Percentiles rank a stretch among this genome's conserved stretches.
These are phyloP conservation scores for Linum usitatissimum DNA, from an alignment of 345 rosid species.

Conservation along the genomic window DNA sequence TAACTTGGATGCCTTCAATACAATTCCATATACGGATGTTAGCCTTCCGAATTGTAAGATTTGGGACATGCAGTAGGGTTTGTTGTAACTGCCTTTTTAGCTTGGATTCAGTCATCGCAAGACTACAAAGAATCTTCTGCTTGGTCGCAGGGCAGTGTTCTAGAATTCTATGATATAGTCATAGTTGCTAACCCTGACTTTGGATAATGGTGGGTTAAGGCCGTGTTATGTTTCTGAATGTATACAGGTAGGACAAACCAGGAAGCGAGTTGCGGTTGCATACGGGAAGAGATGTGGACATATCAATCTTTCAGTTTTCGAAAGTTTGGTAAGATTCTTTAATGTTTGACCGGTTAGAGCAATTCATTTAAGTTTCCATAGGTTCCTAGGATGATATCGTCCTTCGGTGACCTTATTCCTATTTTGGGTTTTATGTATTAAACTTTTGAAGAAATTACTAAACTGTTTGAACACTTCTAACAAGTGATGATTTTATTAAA, in stretches of 20 bases:
- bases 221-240: constrained; percentile 8
- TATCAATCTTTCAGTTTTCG: constrained; percentile 62
- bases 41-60: not conserved
- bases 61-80: too few species aligned
- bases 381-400: not conserved
- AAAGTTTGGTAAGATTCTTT: constrained; percentile 49
- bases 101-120: too few species aligned
- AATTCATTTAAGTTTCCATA: not conserved
- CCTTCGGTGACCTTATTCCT: not conserved
- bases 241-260: constrained; percentile 74
- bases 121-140: too few species aligned
- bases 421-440: too few species aligned
- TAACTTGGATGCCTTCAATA: not conserved
- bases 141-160: not conserved
- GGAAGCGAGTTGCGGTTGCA: constrained; percentile 64
- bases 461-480: too few species aligned
- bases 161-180: not conserved
- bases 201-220: not conserved
- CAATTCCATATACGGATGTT: not conserved
- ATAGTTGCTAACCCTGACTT: not conserved
- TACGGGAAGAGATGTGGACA: constrained; percentile 79
- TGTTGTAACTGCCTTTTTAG: too few species aligned
- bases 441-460: not conserved
- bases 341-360: not conserved
- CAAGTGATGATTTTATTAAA: not conserved